Conservation (phyloP, 768 basidiomycete species). For the Leccinum uliginosum region DNA sequence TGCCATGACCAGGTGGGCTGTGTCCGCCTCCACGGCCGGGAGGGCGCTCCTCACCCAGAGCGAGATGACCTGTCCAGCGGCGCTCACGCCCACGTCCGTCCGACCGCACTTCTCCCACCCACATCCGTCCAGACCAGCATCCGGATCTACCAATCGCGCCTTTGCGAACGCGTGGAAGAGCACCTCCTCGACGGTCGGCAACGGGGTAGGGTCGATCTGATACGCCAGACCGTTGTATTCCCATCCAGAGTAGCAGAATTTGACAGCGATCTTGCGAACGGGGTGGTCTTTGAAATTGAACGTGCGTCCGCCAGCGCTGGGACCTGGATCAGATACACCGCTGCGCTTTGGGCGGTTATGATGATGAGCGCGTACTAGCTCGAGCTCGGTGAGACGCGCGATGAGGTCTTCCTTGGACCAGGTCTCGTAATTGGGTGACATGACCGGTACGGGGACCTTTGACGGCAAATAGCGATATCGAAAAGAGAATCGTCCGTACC, state of each 20-base stretch:
- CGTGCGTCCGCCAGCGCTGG: constrained; percentile 26
- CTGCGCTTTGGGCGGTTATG: constrained; percentile 14
- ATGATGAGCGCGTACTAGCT: constrained; percentile 27
- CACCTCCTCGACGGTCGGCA: constrained; percentile 90
- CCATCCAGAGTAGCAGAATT: constrained; percentile 90
- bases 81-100: constrained; percentile 94
- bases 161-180: constrained; percentile 77
- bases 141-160: constrained; percentile 71
- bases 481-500: constrained; percentile 29
- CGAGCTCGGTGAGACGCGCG: constrained; percentile 55
- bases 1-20: not conserved
- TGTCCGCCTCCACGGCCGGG: constrained; percentile 5
- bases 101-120: constrained; percentile 90
- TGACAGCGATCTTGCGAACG: constrained; percentile 86
- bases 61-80: constrained; percentile 88
- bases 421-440: constrained; percentile 44
- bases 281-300: constrained; percentile 70
- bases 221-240: constrained; percentile 88
- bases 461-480: constrained; percentile 32
- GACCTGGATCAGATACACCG: constrained; percentile 10
- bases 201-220: constrained; percentile 63
- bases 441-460: constrained; percentile 26
- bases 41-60: constrained; percentile 83
- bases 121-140: constrained; percentile 75
- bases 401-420: constrained; percentile 72